phyloP scores from a whole-genome alignment of 495 filamentous ascomycete genomes.

The Neurospora intermedia region DNA sequence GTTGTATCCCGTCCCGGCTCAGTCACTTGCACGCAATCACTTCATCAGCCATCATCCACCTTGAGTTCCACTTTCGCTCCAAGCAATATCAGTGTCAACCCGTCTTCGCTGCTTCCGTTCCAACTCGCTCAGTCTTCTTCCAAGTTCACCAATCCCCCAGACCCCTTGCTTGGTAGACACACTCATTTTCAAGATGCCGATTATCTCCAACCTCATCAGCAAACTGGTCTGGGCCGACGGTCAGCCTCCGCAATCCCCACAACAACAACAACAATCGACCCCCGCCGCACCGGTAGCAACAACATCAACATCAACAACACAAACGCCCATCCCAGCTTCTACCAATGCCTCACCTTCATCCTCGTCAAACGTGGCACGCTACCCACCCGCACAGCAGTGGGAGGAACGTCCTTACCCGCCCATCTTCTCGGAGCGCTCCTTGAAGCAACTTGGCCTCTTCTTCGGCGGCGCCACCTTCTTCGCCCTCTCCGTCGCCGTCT shows the following conservation, averaged over 20 bases:
- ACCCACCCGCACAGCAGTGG: not conserved
- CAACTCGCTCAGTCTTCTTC: not conserved
- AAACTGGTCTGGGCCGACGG: slow-evolving; percentile 1
- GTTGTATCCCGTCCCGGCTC: not conserved
- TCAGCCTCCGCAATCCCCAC: not conserved
- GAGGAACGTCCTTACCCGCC: slow-evolving; percentile 2
- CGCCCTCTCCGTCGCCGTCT: slow-evolving; percentile 54
- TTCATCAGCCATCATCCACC: not conserved
- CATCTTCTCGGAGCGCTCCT: slow-evolving; percentile 13
- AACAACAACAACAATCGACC: not conserved
- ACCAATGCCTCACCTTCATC: not conserved
- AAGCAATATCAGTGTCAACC: not conserved
- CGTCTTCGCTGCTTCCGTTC: not conserved
- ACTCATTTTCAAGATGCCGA: slow-evolving; percentile 5
- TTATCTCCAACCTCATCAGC: slow-evolving; percentile 2
- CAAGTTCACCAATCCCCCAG: not conserved
- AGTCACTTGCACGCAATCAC: not conserved
- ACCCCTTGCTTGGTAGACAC: not conserved
- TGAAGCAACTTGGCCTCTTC: slow-evolving; percentile 13
- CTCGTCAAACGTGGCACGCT: not conserved
- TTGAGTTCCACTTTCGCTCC: not conserved
- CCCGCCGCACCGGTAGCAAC: not conserved
- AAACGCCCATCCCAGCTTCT: not conserved
- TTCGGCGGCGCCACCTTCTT: slow-evolving; percentile 64
- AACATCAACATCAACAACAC: slow-evolving; percentile 2